Conservation (phyloP, 2,329 filamentous ascomycete species). For the Ascochyta viciae-villosae region DNA sequence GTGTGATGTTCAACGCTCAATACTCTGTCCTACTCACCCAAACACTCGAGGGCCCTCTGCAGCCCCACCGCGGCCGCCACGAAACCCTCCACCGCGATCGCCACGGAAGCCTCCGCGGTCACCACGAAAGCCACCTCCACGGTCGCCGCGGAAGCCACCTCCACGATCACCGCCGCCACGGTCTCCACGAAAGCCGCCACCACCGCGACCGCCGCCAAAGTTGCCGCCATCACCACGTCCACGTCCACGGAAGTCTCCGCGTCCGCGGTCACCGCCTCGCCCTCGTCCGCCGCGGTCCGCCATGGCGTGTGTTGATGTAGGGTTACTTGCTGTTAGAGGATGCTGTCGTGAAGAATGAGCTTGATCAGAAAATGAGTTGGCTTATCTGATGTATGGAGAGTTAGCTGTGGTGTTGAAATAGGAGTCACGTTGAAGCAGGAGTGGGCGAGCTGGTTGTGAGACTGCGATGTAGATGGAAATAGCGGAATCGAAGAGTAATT, state of each 20-base stretch:
- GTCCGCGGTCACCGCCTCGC: conserved; percentile 27
- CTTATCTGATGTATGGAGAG: background rate
- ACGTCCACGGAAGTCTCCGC: conserved; percentile 30
- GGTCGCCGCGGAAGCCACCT: conserved; percentile 16
- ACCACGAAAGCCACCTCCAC: conserved; percentile 26
- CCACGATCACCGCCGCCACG: conserved; percentile 21
- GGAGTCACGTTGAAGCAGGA: background rate
- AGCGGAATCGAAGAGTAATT: background rate
- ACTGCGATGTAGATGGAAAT: background rate
- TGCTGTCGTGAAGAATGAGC: background rate
- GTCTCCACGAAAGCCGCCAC: conserved; percentile 25
- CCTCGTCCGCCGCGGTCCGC: conserved; percentile 18
- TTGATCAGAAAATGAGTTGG: background rate
- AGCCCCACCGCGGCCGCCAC: conserved; percentile 1
- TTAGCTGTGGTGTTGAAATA: background rate
- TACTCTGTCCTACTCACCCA: conserved; percentile 25
- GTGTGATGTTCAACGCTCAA: background rate
- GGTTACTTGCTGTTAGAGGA: background rate
- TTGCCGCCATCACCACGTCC: conserved; percentile 35
- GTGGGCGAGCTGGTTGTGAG: background rate
- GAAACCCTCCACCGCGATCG: conserved; percentile 1
- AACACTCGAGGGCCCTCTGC: conserved; percentile 25
- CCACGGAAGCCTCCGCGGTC: conserved; percentile 8
- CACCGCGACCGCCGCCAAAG: conserved; percentile 22
- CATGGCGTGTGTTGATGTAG: background rate